Conservation (phyloP, 1,139 yeast species). For the Eremothecium coryli region DNA sequence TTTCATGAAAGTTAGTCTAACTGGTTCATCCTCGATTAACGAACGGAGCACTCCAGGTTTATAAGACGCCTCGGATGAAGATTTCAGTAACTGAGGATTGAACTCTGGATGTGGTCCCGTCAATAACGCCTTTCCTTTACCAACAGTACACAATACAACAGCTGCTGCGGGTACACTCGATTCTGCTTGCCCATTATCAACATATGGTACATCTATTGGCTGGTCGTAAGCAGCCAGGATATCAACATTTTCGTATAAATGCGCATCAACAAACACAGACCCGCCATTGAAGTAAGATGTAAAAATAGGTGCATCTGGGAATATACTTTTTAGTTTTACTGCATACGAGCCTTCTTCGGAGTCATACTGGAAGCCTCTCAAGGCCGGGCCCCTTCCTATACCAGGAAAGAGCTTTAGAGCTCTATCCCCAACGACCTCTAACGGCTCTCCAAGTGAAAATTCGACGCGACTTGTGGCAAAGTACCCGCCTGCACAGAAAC, state of each 20-base stretch:
- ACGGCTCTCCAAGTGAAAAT: conserved; percentile 66
- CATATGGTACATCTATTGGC: conserved; percentile 37
- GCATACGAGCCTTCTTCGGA: conserved; percentile 69
- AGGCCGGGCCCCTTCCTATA: conserved; percentile 70
- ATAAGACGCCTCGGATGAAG: conserved; percentile 27
- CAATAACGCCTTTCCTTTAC: conserved; percentile 69
- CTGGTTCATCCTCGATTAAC: conserved; percentile 38
- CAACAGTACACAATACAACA: conserved; percentile 55
- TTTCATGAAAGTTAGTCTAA: conserved; percentile 48
- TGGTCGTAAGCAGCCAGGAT: conserved; percentile 60
- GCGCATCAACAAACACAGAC: conserved; percentile 70
- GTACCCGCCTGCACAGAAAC: conserved; percentile 97
- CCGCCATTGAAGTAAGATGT: conserved; percentile 66
- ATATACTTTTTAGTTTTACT: conserved; percentile 38
- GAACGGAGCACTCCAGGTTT: conserved; percentile 34
- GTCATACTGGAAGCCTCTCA: conserved; percentile 68
- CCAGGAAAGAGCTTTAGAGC: conserved; percentile 82
- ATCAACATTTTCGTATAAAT: conserved; percentile 47
- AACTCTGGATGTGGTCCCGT: conserved; percentile 91
- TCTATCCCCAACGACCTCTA: conserved; percentile 81
- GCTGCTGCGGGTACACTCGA: conserved; percentile 42
- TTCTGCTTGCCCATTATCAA: conserved; percentile 20
- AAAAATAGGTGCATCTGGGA: conserved; percentile 22
- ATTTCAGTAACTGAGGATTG: conserved; percentile 44
- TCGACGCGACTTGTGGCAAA: conserved; percentile 70